phyloP scores from a whole-genome alignment of 306 rosid species.

The Cyclanthera cordifolia region DNA sequence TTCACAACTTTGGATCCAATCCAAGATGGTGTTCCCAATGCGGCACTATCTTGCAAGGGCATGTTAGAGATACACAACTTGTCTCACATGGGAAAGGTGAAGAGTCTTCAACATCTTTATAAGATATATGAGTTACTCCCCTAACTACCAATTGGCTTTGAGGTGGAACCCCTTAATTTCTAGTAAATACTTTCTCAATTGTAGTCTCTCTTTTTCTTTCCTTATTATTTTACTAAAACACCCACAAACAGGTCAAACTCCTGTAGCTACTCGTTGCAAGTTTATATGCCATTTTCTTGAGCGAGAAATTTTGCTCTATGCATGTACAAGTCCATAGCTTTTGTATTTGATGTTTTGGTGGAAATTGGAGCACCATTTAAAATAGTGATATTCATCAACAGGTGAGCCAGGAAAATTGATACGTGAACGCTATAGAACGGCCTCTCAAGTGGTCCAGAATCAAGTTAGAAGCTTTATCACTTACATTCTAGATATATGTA shows the following conservation, averaged over 20 bases:
- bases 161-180: no score
- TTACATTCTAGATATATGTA: constrained; percentile 49
- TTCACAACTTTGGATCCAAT: no score
- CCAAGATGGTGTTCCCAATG: no score
- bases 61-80: no score
- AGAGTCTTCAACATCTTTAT: no score
- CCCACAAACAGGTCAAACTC: not conserved
- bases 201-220: not conserved
- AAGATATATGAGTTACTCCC: no score
- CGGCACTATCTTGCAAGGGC: no score
- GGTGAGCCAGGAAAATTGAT: constrained; percentile 95
- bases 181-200: not conserved
- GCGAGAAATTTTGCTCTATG: not conserved
- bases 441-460: constrained; percentile 96
- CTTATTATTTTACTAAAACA: not conserved
- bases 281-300: not conserved
- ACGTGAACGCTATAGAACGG: constrained; percentile 88
- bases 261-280: not conserved
- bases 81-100: no score
- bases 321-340: not conserved
- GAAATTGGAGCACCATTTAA: constrained; percentile 4
- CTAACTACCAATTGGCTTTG: no score
- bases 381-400: constrained; percentile 25
- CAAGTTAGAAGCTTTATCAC: constrained; percentile 83
- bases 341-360: not conserved